Percentiles rank a stretch among this genome's conserved stretches.
Conservation (phyloP, 2,329 filamentous ascomycete genomes). For the Pseudogymnoascus sp. region DNA sequence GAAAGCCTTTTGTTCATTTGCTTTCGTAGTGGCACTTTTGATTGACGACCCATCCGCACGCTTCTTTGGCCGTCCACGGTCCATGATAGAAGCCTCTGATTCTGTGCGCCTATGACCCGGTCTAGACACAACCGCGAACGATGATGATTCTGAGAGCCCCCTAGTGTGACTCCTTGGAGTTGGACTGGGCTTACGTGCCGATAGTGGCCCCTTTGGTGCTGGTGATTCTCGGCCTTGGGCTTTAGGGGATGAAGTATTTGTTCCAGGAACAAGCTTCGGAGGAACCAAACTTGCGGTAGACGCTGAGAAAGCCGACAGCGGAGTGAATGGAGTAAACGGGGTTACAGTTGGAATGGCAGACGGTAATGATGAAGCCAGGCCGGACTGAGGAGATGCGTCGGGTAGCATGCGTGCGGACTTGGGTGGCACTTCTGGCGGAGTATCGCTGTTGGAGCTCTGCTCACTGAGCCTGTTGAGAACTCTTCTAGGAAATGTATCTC, state of each 20-base stretch:
- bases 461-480: conserved; percentile 14
- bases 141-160: background rate
- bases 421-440: conserved; percentile 35
- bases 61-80: conserved; percentile 54
- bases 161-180: background rate
- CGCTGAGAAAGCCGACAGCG: conserved; percentile 30
- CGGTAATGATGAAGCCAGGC: conserved; percentile 15
- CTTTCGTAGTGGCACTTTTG: conserved; percentile 32
- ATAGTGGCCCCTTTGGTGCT: conserved; percentile 12
- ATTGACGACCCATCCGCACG: conserved; percentile 36
- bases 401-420: conserved; percentile 32
- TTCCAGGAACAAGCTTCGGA: background rate
- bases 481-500: conserved; percentile 5
- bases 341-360: conserved; percentile 19
- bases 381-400: conserved; percentile 42
- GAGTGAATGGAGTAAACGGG: conserved; percentile 36
- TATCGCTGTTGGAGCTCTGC: conserved; percentile 27
- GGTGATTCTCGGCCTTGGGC: conserved; percentile 21
- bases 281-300: conserved; percentile 1
- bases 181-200: conserved; percentile 6
- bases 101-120: conserved; percentile 43
- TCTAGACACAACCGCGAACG: background rate
- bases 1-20: conserved; percentile 48
- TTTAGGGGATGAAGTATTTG: background rate
- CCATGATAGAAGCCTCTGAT: conserved; percentile 54